A percentile compares a stretch with the other conserved stretches of the same genome.
Evolutionary conservation across 345 rosid species (phyloP).

Genomic region (Corchorus olitorius): DNA sequence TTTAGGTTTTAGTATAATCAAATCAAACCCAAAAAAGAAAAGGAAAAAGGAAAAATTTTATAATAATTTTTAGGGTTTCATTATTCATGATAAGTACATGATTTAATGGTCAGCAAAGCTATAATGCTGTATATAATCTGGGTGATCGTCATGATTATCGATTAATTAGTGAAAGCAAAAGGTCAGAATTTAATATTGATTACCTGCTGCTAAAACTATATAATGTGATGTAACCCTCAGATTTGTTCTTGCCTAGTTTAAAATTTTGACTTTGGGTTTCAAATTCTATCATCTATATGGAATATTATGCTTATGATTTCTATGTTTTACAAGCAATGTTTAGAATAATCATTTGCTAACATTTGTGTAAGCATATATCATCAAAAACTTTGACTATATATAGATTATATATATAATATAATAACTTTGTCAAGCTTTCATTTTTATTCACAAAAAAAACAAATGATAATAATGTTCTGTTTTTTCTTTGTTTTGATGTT

Average conservation of each 20-base stretch:
- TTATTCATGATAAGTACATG: conserved; percentile 30
- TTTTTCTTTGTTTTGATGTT: neutral
- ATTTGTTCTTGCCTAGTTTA: conserved; percentile 19
- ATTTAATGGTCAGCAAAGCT: conserved; percentile 22
- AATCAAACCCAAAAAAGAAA: too few relatives aligned
- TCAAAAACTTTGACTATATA: neutral
- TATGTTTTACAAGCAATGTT: neutral
- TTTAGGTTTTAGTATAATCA: too few relatives aligned
- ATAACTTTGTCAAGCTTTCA: neutral
- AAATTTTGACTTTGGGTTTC: conserved; percentile 12
- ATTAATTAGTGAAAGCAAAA: conserved; percentile 29
- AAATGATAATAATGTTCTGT: neutral
- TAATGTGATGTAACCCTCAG: conserved; percentile 14
- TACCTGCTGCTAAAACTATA: conserved; percentile 8
- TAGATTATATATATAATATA: neutral
- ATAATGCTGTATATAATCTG: conserved; percentile 27
- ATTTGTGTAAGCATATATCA: neutral
- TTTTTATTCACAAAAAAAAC: too few relatives aligned
- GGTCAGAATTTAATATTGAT: conserved; percentile 22
- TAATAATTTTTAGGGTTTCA: conserved; percentile 15
- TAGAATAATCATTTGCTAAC: neutral
- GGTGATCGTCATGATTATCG: conserved; percentile 28
- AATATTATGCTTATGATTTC: neutral
- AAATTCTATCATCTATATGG: neutral
- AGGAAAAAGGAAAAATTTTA: conserved; percentile 11